phyloP scores from a whole-genome alignment of 2,329 filamentous ascomycete species.

The Aspergillus glaucus region DNA sequence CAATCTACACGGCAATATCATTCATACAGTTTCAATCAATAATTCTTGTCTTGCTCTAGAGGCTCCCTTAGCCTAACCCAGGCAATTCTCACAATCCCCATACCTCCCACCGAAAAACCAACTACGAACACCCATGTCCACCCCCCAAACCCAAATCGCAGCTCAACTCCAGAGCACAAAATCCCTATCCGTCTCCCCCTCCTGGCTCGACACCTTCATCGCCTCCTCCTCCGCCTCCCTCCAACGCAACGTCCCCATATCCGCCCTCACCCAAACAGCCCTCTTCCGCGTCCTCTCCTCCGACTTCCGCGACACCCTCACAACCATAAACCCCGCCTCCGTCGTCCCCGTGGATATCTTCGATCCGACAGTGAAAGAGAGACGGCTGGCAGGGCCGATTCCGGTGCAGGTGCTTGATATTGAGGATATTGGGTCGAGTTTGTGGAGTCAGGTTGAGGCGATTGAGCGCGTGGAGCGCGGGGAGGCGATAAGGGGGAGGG shows the following conservation, averaged over 20 bases:
- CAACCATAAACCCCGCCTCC: conserved; percentile 39
- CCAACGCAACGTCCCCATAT: conserved; percentile 54
- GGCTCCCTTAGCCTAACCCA: too few relatives aligned
- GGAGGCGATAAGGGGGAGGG: conserved; percentile 57
- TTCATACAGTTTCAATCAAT: too few relatives aligned
- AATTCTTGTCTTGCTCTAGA: too few relatives aligned
- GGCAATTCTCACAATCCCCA: too few relatives aligned
- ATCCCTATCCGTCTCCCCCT: conserved; percentile 48
- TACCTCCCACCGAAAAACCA: too few relatives aligned
- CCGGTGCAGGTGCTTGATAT: conserved; percentile 80
- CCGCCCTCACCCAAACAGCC: conserved; percentile 70
- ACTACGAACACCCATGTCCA: conserved; percentile 6
- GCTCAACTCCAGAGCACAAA: conserved; percentile 52
- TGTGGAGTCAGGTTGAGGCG: conserved; percentile 82
- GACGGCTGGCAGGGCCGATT: conserved; percentile 54
- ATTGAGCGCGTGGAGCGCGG: conserved; percentile 49
- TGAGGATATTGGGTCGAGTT: conserved; percentile 70
- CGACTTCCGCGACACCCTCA: conserved; percentile 62
- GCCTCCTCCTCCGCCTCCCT: conserved; percentile 47
- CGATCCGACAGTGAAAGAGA: conserved; percentile 50
- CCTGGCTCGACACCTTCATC: conserved; percentile 62
- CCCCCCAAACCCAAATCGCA: conserved; percentile 31
- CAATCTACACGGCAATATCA: neutral
- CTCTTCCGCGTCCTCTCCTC: conserved; percentile 72
- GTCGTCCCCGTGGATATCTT: conserved; percentile 55